Evolutionary conservation across 2,329 filamentous ascomycete species (phyloP), one percentile per base, ranked within the genome.

Genomic region (Ophiostoma populinum): DNA sequence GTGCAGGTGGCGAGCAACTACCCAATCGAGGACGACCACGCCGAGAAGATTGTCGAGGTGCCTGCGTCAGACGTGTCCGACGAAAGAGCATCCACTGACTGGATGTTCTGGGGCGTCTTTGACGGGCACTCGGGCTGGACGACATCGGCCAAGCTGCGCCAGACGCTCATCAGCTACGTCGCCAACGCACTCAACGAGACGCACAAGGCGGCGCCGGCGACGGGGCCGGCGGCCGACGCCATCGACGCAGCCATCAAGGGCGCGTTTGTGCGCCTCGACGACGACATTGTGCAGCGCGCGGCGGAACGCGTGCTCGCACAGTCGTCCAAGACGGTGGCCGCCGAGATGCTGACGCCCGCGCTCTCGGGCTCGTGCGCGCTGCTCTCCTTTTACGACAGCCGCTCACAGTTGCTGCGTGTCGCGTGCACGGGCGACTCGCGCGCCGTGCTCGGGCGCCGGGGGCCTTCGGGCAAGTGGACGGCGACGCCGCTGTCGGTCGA

Each of bases 71-170:
- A 17, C 6, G 67, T 51, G 57, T 48, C 43, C 22, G 50, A 48
- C 17, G 53, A 65, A 24, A 63, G 67, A 12, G 44, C 63, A 13
- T 73, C 65, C 40, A 81, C 70, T 42, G 92, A 98, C 56, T 98
- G 90, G 90, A 95, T 95, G 85, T 98, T 98, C 55, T 98, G 92
- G 90, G 90, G 86, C 39, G 86, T 98, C 13, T 98, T 95, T 55
- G 90, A 98, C 51, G 90, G 90, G 1, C 90, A 98, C 56, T 82
- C 83, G 30, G 90, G 90, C 46, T 98, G 90, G 90, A 94, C 90
- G 5, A 98, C 90, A 6, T 95, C 90, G 25, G 90, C 90, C 15
- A 95, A 93, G 51, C 63, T 98, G 40, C 80, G 90, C 39, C 85
- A 98, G 55, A 78, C 80, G 11, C 67, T 98, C 37, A 94, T 98